A percentile compares a stretch with the other conserved stretches of the same genome.
Evolutionary conservation across 2,329 filamentous ascomycete species (phyloP).

Genomic region (Diaporthe citri): DNA sequence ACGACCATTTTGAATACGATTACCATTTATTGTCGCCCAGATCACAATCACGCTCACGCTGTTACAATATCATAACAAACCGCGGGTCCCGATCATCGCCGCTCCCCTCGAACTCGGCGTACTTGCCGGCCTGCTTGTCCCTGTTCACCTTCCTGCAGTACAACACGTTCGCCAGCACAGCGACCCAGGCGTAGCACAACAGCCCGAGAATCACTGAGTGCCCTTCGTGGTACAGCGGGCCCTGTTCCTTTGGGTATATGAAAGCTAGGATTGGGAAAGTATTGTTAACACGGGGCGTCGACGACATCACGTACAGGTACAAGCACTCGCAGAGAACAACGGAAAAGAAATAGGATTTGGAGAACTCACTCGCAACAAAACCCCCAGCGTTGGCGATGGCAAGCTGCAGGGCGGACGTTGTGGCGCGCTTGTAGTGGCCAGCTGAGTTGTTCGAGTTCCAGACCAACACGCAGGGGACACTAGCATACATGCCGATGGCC

Average conservation of each 20-base stretch:
- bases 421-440: conserved; percentile 78
- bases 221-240: conserved; percentile 69
- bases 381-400: conserved; percentile 76
- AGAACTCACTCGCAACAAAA: conserved; percentile 71
- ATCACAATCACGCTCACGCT: background rate
- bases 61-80: conserved; percentile 70
- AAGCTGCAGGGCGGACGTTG: conserved; percentile 74
- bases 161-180: conserved; percentile 70
- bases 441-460: conserved; percentile 78
- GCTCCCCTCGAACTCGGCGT: conserved; percentile 66
- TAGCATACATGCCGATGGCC: conserved; percentile 74
- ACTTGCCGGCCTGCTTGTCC: conserved; percentile 71
- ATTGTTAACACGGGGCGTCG: background rate
- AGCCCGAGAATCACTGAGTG: conserved; percentile 73
- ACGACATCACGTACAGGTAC: background rate
- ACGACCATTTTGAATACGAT: background rate
- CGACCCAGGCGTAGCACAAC: conserved; percentile 72
- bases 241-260: conserved; percentile 69
- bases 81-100: conserved; percentile 74
- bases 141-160: conserved; percentile 74
- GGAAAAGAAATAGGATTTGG: no score
- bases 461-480: conserved; percentile 72
- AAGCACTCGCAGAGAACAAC: fast-evolving
- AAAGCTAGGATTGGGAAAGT: conserved; percentile 56
- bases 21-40: background rate